Evolutionary conservation across 129 eudicot species (phyloP).

Genomic region (Lonicera japonica): DNA sequence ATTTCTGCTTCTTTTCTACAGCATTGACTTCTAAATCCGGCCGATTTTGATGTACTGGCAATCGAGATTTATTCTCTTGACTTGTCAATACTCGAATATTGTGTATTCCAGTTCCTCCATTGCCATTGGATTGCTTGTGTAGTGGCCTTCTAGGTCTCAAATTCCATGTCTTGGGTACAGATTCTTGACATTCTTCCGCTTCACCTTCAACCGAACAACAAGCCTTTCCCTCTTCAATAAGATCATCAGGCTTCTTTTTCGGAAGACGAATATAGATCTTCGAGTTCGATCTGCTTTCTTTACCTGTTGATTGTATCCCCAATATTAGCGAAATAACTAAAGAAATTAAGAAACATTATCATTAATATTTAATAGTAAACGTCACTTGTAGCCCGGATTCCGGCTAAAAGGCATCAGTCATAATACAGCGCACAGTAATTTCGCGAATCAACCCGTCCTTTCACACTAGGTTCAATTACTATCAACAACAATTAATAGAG

Average conservation of each 20-base stretch:
- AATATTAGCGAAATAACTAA: too few relatives aligned
- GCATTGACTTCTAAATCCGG: slow-evolving; percentile 1
- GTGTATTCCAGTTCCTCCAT: neutral
- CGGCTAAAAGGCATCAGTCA: too few relatives aligned
- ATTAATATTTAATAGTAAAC: too few relatives aligned
- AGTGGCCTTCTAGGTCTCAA: slow-evolving; percentile 61
- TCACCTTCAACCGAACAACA: slow-evolving; percentile 4
- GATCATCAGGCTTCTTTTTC: slow-evolving; percentile 20
- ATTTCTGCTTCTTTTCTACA: slow-evolving; percentile 26
- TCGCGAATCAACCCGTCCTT: too few relatives aligned
- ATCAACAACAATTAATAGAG: too few relatives aligned
- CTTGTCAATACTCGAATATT: slow-evolving; percentile 23
- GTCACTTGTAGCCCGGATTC: too few relatives aligned
- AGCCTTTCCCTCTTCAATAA: slow-evolving; percentile 21
- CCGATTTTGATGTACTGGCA: neutral
- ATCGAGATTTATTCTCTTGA: slow-evolving; percentile 22
- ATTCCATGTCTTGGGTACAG: slow-evolving; percentile 56
- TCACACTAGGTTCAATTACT: too few relatives aligned
- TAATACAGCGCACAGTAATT: too few relatives aligned
- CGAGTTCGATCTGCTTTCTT: slow-evolving; percentile 8
- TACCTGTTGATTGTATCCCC: too few relatives aligned
- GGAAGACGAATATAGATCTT: slow-evolving; percentile 35
- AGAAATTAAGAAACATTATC: too few relatives aligned
- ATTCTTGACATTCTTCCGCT: slow-evolving; percentile 33
- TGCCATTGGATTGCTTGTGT: slow-evolving; percentile 24